Conservation (phyloP, 495 filamentous ascomycete genomes). For the Filosporella fistucella region DNA sequence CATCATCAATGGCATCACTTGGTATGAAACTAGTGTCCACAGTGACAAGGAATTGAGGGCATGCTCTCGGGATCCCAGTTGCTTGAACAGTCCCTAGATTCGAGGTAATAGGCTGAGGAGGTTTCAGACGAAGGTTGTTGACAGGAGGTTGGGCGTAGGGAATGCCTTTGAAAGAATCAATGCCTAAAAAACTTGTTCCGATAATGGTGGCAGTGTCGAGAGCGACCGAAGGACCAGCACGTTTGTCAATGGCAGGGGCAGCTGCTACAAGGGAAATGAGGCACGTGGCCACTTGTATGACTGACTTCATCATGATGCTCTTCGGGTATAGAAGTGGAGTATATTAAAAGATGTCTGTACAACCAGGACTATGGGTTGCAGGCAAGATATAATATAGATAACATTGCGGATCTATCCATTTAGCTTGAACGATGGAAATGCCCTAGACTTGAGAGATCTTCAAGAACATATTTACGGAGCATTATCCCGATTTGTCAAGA, state of each 20-base stretch:
- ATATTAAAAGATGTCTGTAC: too few species aligned
- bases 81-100: slow-evolving; percentile 38
- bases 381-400: too few species aligned
- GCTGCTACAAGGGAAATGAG: slow-evolving; percentile 6
- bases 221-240: slow-evolving; percentile 2
- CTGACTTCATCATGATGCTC: not conserved
- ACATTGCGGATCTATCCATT: too few species aligned
- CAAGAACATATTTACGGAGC: too few species aligned
- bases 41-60: slow-evolving; percentile 40
- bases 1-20: slow-evolving; percentile 38
- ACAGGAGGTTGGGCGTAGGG: slow-evolving; percentile 60
- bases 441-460: too few species aligned
- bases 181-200: slow-evolving; percentile 1
- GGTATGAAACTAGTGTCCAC: slow-evolving; percentile 32
- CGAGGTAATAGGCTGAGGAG: slow-evolving; percentile 47
- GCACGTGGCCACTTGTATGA: not conserved
- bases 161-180: slow-evolving; percentile 55
- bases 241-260: not conserved
- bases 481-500: too few species aligned
- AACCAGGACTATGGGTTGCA: too few species aligned
- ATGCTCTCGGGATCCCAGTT: slow-evolving; percentile 37
- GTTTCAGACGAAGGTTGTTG: slow-evolving; percentile 50
- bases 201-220: slow-evolving; percentile 10
- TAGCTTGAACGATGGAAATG: too few species aligned
- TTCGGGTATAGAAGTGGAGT: too few species aligned